These are phyloP conservation scores for Hydnum rufescens DNA, from an alignment of 768 basidiomycete genomes.

Conservation along the genomic window DNA sequence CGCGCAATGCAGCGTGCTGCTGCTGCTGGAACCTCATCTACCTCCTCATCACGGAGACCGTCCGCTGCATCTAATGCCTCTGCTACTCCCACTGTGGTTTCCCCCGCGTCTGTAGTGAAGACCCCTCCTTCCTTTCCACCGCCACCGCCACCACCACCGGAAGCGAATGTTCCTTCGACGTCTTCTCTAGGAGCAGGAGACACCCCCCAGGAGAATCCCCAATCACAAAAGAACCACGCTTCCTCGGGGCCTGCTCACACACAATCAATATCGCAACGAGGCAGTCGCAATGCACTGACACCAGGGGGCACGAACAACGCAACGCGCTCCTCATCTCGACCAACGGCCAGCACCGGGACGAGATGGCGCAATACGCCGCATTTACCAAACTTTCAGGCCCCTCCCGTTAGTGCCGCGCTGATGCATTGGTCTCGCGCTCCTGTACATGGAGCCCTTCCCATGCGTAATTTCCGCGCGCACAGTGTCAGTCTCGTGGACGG, in stretches of 20 bases:
- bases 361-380: constrained; percentile 7
- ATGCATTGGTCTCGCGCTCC: constrained; percentile 82
- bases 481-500: constrained; percentile 68
- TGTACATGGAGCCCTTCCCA: constrained; percentile 49
- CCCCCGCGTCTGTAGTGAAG: too few relatives aligned
- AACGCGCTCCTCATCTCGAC: too few relatives aligned
- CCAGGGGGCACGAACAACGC: neutral
- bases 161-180: neutral
- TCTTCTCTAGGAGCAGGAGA: neutral
- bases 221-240: neutral
- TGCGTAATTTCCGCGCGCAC: constrained; percentile 57
- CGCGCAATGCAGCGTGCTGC: neutral
- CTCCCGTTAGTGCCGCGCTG: constrained; percentile 43
- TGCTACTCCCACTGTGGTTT: neutral
- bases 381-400: constrained; percentile 12
- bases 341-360: too few relatives aligned
- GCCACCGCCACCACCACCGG: neutral
- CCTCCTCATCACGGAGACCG: neutral
- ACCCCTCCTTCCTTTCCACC: neutral
- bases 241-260: neutral
- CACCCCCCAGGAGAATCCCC: neutral
- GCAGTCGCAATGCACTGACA: neutral
- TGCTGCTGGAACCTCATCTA: neutral
- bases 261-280: neutral
- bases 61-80: neutral